A percentile compares a stretch with the other conserved stretches of the same genome.
Conservation (phyloP, 352 stramenopile genomes). For the Phytophthora pluvialis region DNA sequence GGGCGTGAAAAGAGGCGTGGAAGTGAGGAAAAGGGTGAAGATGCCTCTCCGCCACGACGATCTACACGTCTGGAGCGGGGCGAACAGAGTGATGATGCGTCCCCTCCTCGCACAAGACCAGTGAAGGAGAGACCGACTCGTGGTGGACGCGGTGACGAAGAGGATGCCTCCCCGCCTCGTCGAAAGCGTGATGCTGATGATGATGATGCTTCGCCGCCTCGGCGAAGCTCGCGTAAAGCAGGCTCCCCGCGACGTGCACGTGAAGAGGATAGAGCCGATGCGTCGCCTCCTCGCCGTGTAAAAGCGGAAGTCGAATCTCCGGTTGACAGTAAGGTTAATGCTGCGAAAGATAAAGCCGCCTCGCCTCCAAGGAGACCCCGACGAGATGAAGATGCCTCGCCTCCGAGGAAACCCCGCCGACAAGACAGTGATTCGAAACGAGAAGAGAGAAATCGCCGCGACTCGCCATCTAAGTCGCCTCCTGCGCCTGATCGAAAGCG, state of each 20-base stretch:
- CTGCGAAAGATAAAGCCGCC: slow-evolving; percentile 16
- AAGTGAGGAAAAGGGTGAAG: slow-evolving; percentile 9
- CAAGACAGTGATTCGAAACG: slow-evolving; percentile 9
- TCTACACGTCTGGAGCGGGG: slow-evolving; percentile 1
- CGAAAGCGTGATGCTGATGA: slow-evolving; percentile 7
- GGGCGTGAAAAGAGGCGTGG: neutral
- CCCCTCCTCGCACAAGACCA: slow-evolving; percentile 15
- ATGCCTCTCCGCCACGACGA: slow-evolving; percentile 30
- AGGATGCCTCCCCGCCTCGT: slow-evolving; percentile 27
- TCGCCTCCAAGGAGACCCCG: slow-evolving; percentile 24
- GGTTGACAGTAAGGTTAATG: neutral
- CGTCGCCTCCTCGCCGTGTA: slow-evolving; percentile 21
- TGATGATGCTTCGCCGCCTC: slow-evolving; percentile 28
- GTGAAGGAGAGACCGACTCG: neutral
- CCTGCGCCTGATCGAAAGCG: slow-evolving; percentile 21
- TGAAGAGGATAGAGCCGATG: slow-evolving; percentile 20
- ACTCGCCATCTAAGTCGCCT: slow-evolving; percentile 18
- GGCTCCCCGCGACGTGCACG: neutral
- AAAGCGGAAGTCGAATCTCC: slow-evolving; percentile 10
- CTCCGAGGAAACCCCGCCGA: slow-evolving; percentile 27
- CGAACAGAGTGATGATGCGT: slow-evolving; percentile 19
- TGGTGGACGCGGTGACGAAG: slow-evolving; percentile 10
- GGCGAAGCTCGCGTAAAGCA: slow-evolving; percentile 5
- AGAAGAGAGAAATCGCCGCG: slow-evolving; percentile 8
- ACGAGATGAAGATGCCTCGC: slow-evolving; percentile 30